Percentiles rank a stretch among this genome's conserved stretches.
phyloP scores from a whole-genome alignment of 306 rosid genomes.

The Vigna nakashimae region DNA sequence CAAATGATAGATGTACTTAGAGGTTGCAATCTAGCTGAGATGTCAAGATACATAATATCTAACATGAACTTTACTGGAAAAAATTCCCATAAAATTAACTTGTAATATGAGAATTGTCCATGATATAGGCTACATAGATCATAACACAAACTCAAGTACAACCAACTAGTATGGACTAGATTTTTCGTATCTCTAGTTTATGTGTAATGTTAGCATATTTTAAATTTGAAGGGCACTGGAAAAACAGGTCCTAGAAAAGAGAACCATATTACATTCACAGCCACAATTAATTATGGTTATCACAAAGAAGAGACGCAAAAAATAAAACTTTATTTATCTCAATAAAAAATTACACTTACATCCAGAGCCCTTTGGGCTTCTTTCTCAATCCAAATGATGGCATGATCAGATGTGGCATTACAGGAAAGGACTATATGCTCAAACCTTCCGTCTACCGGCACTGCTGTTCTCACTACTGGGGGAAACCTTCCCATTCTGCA shows the following conservation, averaged over 20 bases:
- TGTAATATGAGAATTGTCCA: neutral
- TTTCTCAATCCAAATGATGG: conserved; percentile 91
- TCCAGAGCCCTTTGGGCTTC: conserved; percentile 83
- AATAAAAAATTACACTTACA: conserved; percentile 58
- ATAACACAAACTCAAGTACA: neutral
- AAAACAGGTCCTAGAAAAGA: neutral
- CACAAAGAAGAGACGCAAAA: neutral
- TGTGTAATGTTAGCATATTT: neutral
- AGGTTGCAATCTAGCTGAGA: no score
- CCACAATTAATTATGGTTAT: neutral
- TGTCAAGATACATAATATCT: no score
- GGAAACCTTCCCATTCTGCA: conserved; percentile 87
- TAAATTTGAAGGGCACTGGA: neutral
- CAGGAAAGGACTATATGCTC: conserved; percentile 95
- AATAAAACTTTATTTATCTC: neutral
- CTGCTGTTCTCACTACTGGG: conserved; percentile 89
- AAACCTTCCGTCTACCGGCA: conserved; percentile 95
- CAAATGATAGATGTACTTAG: no score
- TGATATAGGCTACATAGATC: neutral
- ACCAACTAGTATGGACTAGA: neutral
- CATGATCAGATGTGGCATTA: conserved; percentile 94
- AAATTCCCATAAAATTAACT: neutral
- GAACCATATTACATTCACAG: neutral
- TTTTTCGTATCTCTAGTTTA: neutral
- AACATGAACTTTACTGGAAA: no score